These are phyloP conservation scores for Colletotrichum falcatum DNA, from an alignment of 2,329 filamentous ascomycete species.

Conservation along the genomic window DNA sequence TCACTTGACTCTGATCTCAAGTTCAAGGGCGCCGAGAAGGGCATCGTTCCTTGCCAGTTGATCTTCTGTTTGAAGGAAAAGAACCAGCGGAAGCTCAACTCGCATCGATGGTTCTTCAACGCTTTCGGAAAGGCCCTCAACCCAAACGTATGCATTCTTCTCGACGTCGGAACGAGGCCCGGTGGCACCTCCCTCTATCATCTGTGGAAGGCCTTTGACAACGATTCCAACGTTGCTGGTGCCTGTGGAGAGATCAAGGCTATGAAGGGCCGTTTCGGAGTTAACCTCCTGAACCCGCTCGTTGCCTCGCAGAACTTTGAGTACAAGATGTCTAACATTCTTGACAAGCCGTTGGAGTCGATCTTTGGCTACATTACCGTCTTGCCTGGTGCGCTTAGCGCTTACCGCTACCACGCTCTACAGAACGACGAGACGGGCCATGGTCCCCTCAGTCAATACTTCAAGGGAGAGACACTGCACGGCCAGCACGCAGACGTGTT, in stretches of 20 bases:
- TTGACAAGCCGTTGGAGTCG: slow-evolving; percentile 96
- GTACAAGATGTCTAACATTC: slow-evolving; percentile 99
- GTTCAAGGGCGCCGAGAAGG: slow-evolving; percentile 99
- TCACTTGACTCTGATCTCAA: slow-evolving; percentile 95
- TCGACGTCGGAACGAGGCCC: slow-evolving; percentile 95
- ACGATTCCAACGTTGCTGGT: slow-evolving; percentile 95
- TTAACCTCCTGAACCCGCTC: slow-evolving; percentile 89
- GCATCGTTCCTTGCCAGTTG: slow-evolving; percentile 97
- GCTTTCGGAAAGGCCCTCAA: slow-evolving; percentile 93
- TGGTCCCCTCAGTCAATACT: slow-evolving; percentile 96
- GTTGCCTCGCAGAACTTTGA: slow-evolving; percentile 99
- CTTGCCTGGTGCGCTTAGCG: slow-evolving; percentile 91
- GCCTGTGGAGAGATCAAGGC: slow-evolving; percentile 98
- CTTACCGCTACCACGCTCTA: slow-evolving; percentile 94
- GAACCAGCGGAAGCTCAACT: slow-evolving; percentile 98
- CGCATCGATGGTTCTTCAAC: slow-evolving; percentile 99
- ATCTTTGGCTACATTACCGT: slow-evolving; percentile 99
- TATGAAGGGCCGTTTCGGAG: slow-evolving; percentile 88
- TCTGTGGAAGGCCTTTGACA: slow-evolving; percentile 98
- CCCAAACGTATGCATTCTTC: slow-evolving; percentile 95
- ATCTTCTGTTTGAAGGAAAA: slow-evolving; percentile 99
- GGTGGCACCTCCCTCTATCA: slow-evolving; percentile 94
- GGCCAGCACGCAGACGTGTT: slow-evolving; percentile 97
- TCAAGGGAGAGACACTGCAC: slow-evolving; percentile 98
- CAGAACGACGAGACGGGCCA: slow-evolving; percentile 98